Evolutionary conservation across 805 yeast genomes (phyloP), one percentile per base, ranked within the genome.

Genomic region (Geotrichum ghanense): DNA sequence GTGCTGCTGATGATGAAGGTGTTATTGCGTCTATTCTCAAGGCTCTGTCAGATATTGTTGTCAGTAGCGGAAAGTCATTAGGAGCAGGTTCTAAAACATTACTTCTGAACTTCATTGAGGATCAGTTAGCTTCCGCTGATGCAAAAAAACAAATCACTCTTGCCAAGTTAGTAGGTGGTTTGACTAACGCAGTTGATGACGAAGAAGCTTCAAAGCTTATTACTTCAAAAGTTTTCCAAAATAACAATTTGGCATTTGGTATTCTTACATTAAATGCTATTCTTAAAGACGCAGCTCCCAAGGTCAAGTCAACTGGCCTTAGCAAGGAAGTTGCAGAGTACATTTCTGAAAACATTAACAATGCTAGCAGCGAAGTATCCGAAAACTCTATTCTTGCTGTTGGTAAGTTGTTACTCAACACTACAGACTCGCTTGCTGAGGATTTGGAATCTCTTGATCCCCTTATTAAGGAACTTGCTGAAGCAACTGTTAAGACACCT

Each of bases 11-110:
- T n/a, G 79, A 77, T 50, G 66, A 67, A 41, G 90, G 87, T 46
- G 88, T 88, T 22, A 76, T 85, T 9, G 25, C 43, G 4, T 85
- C 97, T 0, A 84, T 89, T 83, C 70, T 88, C 56, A 78, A 78
- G 56, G 97, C 95, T 0, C 68, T 90, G 56, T 69, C 83, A 45
- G 95, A 85, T 60, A 92, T 90, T 46, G 84, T 87, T 24, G 65
- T 73, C 31, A 81, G 78, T 56, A 89, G 90, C 14, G 97, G 97
- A 41, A 63, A 69, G 37, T 81, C 82, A 59, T 72, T 90, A 73
- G 79, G 78, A 56, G 92, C 83, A 54, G 65, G 75, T 1, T 82
- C 95, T 3, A 83, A 85, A 61, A 65, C 69, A 14, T 69, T 78
- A 37, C 78, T 89, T 41, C 71, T 87, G 68, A 69, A 78, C 7